phyloP scores from a whole-genome alignment of 176 grass and related monocot genomes.

The Avena eriantha region DNA sequence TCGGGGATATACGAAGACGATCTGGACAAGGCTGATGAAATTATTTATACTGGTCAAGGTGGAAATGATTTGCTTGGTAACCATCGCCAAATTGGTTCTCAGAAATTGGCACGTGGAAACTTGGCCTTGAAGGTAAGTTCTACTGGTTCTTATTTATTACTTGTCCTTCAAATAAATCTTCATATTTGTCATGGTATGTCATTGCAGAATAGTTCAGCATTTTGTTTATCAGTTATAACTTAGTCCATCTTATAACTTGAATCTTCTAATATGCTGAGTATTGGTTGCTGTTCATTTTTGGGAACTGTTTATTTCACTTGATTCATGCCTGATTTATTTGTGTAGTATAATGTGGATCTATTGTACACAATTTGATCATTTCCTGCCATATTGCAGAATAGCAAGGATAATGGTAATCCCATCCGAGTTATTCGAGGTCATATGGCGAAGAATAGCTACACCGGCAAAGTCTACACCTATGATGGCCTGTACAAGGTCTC shows the following conservation, averaged over 20 bases:
- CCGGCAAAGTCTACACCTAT: slow-evolving; percentile 86
- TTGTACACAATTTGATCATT: neutral
- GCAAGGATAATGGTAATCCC: slow-evolving; percentile 51
- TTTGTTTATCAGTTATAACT: neutral
- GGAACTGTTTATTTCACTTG: neutral
- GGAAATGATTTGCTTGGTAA: slow-evolving; percentile 95
- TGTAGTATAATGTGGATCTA: neutral
- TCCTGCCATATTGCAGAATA: slow-evolving; percentile 63
- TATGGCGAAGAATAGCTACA: slow-evolving; percentile 63
- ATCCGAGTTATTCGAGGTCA: slow-evolving; percentile 86
- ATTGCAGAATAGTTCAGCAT: neutral
- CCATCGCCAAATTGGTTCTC: slow-evolving; percentile 75
- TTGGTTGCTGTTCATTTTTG: neutral
- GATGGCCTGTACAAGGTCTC: slow-evolving; percentile 89
- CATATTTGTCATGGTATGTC: neutral
- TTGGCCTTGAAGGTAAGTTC: slow-evolving; percentile 81
- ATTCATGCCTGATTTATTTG: neutral
- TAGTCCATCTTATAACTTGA: neutral
- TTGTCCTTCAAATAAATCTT: neutral
- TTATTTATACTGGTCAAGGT: slow-evolving; percentile 94
- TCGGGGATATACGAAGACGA: slow-evolving; percentile 98
- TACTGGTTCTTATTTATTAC: slow-evolving; percentile 8
- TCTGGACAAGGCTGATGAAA: slow-evolving; percentile 74
- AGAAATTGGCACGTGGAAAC: slow-evolving; percentile 79
- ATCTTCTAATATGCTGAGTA: neutral